Evolutionary conservation across 345 rosid species (phyloP), one percentile per base, ranked within the genome.

Genomic region (Gossypium stocksii): DNA sequence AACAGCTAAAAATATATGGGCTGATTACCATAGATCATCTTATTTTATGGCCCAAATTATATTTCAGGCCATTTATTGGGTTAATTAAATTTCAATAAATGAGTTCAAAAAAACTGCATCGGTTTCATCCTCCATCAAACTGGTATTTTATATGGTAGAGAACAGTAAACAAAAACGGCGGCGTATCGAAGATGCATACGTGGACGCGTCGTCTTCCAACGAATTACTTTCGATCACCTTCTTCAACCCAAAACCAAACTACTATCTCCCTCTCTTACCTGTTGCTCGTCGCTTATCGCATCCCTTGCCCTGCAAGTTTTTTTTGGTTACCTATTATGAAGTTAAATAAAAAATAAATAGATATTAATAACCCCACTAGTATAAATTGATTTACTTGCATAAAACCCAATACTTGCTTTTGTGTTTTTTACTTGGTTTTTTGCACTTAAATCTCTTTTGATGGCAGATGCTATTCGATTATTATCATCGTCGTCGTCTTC

Each of bases 401-500:
- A 13, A 14, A 20, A 25, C n/a, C 41, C 41, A 9, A 25, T 11
- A 9, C 11, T 25, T 12, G 29, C 29, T 57, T 56, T 2, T 9
- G 11, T 19, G 6, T 22, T 58, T 58, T 34, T 34, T 4, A 34
- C 38, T 34, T 34, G 1, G 38, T 34, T 34, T 34, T 58, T 22
- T 3, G 7, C 2, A 58, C 25, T 45, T 9, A 23, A 58, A 43
- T 60, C 59, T 25, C 66, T 73, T n/a, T 57, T 34, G 68, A 73
- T 73, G 76, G 76, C 69, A 61, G 69, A 73, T 23, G 58, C 14
- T 46, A 48, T 60, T 46, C 68, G 69, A 48, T 60, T 48, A 73
- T 46, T 29, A 49, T 49, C 49, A 9, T 11, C 60, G 16, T 13
- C 17, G 16, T 34, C 41, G 7, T 19, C 75, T 7, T 59, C 45